Conservation (phyloP, 1,139 yeast genomes). For the Zygosaccharomyces sapae region DNA sequence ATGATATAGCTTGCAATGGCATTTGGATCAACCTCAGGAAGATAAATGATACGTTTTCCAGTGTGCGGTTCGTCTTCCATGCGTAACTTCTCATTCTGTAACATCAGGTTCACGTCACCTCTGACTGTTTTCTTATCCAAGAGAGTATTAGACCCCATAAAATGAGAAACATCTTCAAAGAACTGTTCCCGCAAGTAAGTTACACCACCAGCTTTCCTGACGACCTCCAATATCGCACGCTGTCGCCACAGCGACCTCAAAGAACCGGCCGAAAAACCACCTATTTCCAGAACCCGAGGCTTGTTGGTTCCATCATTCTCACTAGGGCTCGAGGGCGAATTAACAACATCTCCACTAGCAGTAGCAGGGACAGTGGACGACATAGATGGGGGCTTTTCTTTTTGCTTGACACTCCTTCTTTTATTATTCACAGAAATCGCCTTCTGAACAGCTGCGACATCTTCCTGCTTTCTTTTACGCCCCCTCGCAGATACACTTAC, state of each 20-base stretch:
- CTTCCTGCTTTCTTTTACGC: slow-evolving; percentile 19
- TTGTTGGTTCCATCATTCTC: background rate
- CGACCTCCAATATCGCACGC: slow-evolving; percentile 31
- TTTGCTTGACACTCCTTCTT: background rate
- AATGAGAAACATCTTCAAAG: slow-evolving; percentile 31
- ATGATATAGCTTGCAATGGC: slow-evolving; percentile 21
- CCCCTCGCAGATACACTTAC: slow-evolving; percentile 20
- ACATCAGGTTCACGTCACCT: slow-evolving; percentile 31
- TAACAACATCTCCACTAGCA: background rate
- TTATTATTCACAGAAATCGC: background rate
- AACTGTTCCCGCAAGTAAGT: slow-evolving; percentile 31
- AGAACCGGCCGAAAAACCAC: slow-evolving; percentile 35
- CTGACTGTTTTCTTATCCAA: slow-evolving; percentile 35
- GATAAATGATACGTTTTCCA: slow-evolving; percentile 23
- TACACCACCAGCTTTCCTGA: slow-evolving; percentile 31
- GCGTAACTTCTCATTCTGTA: slow-evolving; percentile 24
- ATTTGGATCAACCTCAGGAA: slow-evolving; percentile 25
- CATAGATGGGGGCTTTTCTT: background rate
- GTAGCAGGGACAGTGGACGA: background rate
- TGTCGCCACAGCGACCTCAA: slow-evolving; percentile 35
- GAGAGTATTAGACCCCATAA: slow-evolving; percentile 29
- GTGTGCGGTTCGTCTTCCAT: slow-evolving; percentile 20
- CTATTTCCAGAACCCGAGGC: slow-evolving; percentile 20
- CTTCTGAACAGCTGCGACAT: background rate
- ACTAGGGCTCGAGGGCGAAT: background rate